Percentiles rank a stretch among this genome's conserved stretches.
Evolutionary conservation across 2,329 filamentous ascomycete genomes (phyloP).

Genomic region (Knoxdaviesia capensis): DNA sequence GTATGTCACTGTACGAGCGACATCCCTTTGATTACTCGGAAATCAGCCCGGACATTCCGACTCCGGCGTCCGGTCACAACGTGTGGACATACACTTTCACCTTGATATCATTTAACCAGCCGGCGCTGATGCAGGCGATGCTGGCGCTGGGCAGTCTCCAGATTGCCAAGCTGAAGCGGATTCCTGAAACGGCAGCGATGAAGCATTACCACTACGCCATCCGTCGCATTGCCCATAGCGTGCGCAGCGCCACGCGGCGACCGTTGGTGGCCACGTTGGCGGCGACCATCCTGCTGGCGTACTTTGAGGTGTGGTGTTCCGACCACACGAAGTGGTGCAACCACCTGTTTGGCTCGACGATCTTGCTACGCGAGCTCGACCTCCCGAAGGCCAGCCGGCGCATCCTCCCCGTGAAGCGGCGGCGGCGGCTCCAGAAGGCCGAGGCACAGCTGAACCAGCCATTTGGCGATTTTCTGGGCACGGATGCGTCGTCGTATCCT

Average conservation of each 20-base stretch:
- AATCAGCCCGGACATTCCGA: slow-evolving; percentile 30
- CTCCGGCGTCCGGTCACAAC: slow-evolving; percentile 43
- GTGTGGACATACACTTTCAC: slow-evolving; percentile 61
- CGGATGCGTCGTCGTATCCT: slow-evolving; percentile 4
- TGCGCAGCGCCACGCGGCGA: slow-evolving; percentile 47
- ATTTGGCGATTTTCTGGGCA: slow-evolving; percentile 9
- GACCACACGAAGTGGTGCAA: slow-evolving; percentile 94
- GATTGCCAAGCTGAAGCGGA: slow-evolving; percentile 61
- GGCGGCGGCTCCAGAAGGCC: slow-evolving; percentile 16
- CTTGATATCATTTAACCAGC: slow-evolving; percentile 62
- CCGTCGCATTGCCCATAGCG: slow-evolving; percentile 55
- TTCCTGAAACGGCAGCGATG: slow-evolving; percentile 58
- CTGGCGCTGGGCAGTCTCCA: slow-evolving; percentile 73
- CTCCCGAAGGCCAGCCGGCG: slow-evolving; percentile 52
- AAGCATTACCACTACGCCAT: slow-evolving; percentile 84
- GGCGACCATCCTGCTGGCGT: slow-evolving; percentile 67
- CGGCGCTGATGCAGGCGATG: slow-evolving; percentile 79
- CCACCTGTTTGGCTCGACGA: slow-evolving; percentile 67
- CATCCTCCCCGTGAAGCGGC: slow-evolving; percentile 41
- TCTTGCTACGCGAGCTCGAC: slow-evolving; percentile 67
- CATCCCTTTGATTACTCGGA: slow-evolving; percentile 54
- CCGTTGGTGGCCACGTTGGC: slow-evolving; percentile 69
- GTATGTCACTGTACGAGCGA: slow-evolving; percentile 72
- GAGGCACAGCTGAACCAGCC: slow-evolving; percentile 14
- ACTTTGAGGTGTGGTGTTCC: slow-evolving; percentile 86